Evolutionary conservation across 192 early-diverging fungal genomes (phyloP).

Genomic region (Backusella westeae): DNA sequence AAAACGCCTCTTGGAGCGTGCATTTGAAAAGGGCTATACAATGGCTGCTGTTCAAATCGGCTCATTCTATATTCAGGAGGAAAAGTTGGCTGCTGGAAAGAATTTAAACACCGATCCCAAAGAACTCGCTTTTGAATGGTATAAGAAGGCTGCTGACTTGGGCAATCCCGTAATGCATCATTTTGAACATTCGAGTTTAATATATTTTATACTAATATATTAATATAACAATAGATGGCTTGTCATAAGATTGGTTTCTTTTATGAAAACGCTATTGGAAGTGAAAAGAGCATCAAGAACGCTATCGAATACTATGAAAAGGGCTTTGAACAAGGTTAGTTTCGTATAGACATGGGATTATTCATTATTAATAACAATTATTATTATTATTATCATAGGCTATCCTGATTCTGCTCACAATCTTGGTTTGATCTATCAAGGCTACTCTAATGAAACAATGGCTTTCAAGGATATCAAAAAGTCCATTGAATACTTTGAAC

Average conservation of each 20-base stretch:
- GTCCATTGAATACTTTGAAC: conserved; percentile 42
- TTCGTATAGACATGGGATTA: background rate
- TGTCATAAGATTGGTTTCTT: conserved; percentile 51
- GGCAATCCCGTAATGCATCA: conserved; percentile 44
- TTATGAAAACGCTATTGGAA: conserved; percentile 46
- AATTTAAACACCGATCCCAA: conserved; percentile 49
- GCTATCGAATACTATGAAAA: conserved; percentile 45
- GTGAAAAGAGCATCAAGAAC: conserved; percentile 28
- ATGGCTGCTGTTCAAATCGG: conserved; percentile 55
- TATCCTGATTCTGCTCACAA: conserved; percentile 55
- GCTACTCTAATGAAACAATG: conserved; percentile 29
- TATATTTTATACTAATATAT: background rate
- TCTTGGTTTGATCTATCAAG: conserved; percentile 50
- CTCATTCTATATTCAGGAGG: conserved; percentile 48
- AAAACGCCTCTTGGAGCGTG: conserved; percentile 45
- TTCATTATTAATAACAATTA: too few species aligned
- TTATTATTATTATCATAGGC: conserved; percentile 20
- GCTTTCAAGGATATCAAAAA: conserved; percentile 30
- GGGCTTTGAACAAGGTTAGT: conserved; percentile 45
- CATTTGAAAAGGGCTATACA: conserved; percentile 46
- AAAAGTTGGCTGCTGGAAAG: conserved; percentile 42
- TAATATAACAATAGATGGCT: conserved; percentile 39
- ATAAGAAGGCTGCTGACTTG: conserved; percentile 40
- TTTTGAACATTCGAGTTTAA: background rate
- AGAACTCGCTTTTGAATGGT: conserved; percentile 43